Conservation (phyloP, 164 flowering plant species). For the Paratinospora sagittata region DNA sequence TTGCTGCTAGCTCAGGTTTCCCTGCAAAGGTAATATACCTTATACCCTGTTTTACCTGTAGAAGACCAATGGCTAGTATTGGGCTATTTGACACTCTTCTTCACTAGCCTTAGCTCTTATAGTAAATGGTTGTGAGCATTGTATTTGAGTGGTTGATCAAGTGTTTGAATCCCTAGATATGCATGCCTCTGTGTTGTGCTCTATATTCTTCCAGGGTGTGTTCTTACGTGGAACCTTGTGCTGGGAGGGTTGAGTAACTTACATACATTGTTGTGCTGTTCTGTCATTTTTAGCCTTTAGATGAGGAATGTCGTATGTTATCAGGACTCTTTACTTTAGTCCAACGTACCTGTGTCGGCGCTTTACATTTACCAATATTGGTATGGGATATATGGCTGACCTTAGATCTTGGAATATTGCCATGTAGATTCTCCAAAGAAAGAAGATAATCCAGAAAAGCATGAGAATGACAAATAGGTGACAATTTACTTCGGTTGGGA, state of each 20-base stretch:
- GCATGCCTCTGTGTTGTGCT: neutral
- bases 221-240: neutral
- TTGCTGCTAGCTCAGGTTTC: slow-evolving; percentile 39
- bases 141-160: neutral
- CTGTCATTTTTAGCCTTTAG: neutral
- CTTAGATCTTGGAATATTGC: too few relatives aligned
- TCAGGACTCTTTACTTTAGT: too few relatives aligned
- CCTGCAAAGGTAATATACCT: slow-evolving; percentile 45
- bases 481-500: too few relatives aligned
- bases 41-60: neutral
- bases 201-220: neutral
- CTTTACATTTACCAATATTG: too few relatives aligned
- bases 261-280: neutral
- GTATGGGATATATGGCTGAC: too few relatives aligned
- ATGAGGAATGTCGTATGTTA: too few relatives aligned
- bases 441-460: too few relatives aligned
- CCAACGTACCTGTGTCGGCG: too few relatives aligned
- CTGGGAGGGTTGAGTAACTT: neutral
- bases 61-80: neutral
- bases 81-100: neutral
- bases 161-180: neutral
- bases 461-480: too few relatives aligned
- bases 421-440: too few relatives aligned
- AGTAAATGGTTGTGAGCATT: neutral
- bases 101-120: neutral